Percentiles rank a stretch among this genome's conserved stretches.
phyloP scores from a whole-genome alignment of 1,284 basidiomycete species.

The Leccinum pallidistipes region DNA sequence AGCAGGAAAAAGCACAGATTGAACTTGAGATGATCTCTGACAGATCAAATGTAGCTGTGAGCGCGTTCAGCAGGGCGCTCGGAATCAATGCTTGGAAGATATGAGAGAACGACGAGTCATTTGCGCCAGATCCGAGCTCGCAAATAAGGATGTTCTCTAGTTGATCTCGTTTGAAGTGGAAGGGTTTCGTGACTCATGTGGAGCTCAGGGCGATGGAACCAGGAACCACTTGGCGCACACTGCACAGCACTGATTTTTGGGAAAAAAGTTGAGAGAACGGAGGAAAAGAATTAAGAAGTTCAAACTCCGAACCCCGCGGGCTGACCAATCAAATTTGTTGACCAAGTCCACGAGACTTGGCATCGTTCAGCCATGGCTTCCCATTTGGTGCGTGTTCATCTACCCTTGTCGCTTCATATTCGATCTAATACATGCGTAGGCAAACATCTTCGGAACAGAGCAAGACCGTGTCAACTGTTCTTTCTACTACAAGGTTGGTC shows the following conservation, averaged over 20 bases:
- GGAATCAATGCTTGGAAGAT: neutral
- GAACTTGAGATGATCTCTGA: neutral
- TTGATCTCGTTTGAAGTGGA: neutral
- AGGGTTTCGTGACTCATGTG: neutral
- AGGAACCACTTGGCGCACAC: neutral
- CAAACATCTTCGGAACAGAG: conserved; percentile 86
- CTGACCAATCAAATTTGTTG: conserved; percentile 15
- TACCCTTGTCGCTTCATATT: too few species aligned
- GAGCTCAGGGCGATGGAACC: neutral
- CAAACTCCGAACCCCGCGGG: conserved; percentile 25
- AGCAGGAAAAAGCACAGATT: neutral
- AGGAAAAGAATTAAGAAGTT: neutral
- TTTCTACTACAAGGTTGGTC: conserved; percentile 87
- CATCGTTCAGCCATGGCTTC: conserved; percentile 50
- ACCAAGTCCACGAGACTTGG: neutral
- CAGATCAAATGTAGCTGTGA: neutral
- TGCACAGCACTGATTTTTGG: neutral
- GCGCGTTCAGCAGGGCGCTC: neutral
- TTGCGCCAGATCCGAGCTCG: neutral
- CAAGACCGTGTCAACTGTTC: conserved; percentile 95
- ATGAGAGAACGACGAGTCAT: neutral
- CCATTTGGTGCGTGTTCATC: conserved; percentile 49
- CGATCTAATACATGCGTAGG: conserved; percentile 41
- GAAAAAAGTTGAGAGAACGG: neutral
- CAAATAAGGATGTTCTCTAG: neutral